A percentile compares a stretch with the other conserved stretches of the same genome.
Evolutionary conservation across 495 filamentous ascomycete species (phyloP).

Genomic region (Amniculicola lignicola): DNA sequence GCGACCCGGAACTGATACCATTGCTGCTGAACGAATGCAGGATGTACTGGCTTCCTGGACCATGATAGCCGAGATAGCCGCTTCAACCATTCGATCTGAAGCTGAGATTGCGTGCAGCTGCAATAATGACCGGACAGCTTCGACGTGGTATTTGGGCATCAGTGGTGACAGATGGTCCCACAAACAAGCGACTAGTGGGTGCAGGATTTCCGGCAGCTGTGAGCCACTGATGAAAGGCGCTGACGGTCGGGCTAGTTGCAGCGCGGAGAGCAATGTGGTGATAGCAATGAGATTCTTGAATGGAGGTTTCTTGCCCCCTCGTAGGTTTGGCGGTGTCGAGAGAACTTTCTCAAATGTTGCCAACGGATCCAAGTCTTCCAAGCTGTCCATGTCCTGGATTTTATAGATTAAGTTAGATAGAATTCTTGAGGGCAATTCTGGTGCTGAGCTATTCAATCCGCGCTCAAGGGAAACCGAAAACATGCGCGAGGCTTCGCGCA

Average conservation of each 20-base stretch:
- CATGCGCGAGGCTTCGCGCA: conserved; percentile 18
- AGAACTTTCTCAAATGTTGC: conserved; percentile 12
- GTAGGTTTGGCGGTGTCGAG: neutral
- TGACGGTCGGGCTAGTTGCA: conserved; percentile 53
- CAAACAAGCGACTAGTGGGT: conserved; percentile 62
- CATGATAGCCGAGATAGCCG: conserved; percentile 73
- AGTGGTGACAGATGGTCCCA: conserved; percentile 78
- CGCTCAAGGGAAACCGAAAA: conserved; percentile 13
- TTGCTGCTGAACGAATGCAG: neutral
- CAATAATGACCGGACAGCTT: conserved; percentile 83
- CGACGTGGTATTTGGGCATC: conserved; percentile 87
- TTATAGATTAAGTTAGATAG: conserved; percentile 26
- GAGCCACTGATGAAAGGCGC: conserved; percentile 49
- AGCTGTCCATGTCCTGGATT: conserved; percentile 4
- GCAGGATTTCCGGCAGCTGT: conserved; percentile 63
- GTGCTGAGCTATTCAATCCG: neutral
- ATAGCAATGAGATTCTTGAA: conserved; percentile 44
- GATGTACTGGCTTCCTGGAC: conserved; percentile 37
- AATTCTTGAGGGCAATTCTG: conserved; percentile 24
- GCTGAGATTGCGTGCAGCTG: conserved; percentile 67
- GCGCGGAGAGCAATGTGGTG: conserved; percentile 57
- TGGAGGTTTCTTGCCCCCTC: neutral
- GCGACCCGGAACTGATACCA: conserved; percentile 19
- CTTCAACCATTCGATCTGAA: conserved; percentile 65
- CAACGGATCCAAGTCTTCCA: conserved; percentile 15